phyloP scores from a whole-genome alignment of 192 early-diverging fungal species.

The Dissophora ornata region DNA sequence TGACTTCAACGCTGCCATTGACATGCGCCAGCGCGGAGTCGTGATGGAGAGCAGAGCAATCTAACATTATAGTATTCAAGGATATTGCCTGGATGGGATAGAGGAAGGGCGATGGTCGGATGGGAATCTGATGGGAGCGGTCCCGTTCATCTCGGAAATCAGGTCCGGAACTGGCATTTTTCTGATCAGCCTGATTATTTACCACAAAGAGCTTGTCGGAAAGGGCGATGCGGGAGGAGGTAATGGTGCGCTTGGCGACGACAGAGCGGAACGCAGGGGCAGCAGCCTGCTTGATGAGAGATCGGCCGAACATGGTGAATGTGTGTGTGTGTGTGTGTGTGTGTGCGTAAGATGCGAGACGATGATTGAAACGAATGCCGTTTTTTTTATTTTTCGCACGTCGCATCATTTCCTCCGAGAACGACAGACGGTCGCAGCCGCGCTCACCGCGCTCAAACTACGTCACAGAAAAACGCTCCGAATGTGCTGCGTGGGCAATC shows the following conservation, averaged over 20 bases:
- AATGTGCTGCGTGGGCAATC: too few relatives aligned
- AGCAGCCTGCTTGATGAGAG: conserved; percentile 56
- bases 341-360: neutral
- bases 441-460: too few relatives aligned
- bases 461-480: too few relatives aligned
- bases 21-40: too few relatives aligned
- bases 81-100: too few relatives aligned
- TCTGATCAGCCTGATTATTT: conserved; percentile 26
- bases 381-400: too few relatives aligned
- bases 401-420: too few relatives aligned
- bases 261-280: conserved; percentile 34
- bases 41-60: too few relatives aligned
- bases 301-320: conserved; percentile 51
- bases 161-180: conserved; percentile 27
- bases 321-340: neutral
- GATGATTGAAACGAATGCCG: too few relatives aligned
- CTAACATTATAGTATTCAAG: too few relatives aligned
- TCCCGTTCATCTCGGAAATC: conserved; percentile 39
- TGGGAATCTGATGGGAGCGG: neutral
- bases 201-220: conserved; percentile 72
- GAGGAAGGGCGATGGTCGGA: neutral
- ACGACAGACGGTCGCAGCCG: too few relatives aligned
- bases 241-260: conserved; percentile 57
- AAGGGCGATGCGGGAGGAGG: conserved; percentile 54
- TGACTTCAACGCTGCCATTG: too few relatives aligned